These are phyloP conservation scores for Blastomyces gilchristii DNA, from an alignment of 2,329 filamentous ascomycete genomes.

Conservation along the genomic window DNA sequence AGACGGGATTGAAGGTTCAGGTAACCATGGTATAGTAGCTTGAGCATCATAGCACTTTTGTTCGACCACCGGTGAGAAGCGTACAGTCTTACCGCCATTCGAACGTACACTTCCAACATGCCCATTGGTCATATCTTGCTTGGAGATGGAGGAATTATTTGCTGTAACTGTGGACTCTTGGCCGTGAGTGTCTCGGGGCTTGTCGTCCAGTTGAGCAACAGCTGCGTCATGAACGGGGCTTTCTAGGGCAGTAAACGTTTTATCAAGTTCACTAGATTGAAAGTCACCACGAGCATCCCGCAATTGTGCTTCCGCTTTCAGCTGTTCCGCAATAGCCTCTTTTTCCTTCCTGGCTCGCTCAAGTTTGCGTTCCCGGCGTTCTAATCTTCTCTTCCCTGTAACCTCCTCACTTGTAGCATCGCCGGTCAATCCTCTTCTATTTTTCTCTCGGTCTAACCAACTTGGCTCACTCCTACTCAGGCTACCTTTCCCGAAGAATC, in stretches of 20 bases:
- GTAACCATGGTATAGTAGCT: slow-evolving; percentile 4
- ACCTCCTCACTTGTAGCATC: slow-evolving; percentile 69
- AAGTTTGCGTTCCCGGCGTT: slow-evolving; percentile 76
- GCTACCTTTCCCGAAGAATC: slow-evolving; percentile 92
- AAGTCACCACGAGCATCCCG: background rate
- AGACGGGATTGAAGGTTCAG: slow-evolving; percentile 15
- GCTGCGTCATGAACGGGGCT: slow-evolving; percentile 3
- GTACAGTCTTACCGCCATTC: slow-evolving; percentile 49
- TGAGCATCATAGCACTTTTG: slow-evolving; percentile 44
- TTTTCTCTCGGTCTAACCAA: slow-evolving; percentile 77
- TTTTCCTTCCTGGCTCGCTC: slow-evolving; percentile 82
- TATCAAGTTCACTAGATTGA: background rate
- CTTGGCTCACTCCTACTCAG: slow-evolving; percentile 90
- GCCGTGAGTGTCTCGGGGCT: background rate
- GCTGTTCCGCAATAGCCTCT: slow-evolving; percentile 66
- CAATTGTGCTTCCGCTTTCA: slow-evolving; percentile 44
- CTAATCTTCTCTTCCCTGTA: slow-evolving; percentile 65
- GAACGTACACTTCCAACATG: slow-evolving; percentile 12
- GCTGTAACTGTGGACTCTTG: slow-evolving; percentile 13
- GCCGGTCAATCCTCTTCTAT: slow-evolving; percentile 54
- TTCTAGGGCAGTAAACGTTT: background rate
- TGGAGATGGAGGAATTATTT: slow-evolving; percentile 11
- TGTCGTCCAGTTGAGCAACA: background rate
- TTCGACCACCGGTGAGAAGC: slow-evolving; percentile 58
- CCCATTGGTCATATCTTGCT: slow-evolving; percentile 7